These are phyloP conservation scores for Rhodotorula paludigena DNA, from an alignment of 768 basidiomycete genomes.

Conservation along the genomic window DNA sequence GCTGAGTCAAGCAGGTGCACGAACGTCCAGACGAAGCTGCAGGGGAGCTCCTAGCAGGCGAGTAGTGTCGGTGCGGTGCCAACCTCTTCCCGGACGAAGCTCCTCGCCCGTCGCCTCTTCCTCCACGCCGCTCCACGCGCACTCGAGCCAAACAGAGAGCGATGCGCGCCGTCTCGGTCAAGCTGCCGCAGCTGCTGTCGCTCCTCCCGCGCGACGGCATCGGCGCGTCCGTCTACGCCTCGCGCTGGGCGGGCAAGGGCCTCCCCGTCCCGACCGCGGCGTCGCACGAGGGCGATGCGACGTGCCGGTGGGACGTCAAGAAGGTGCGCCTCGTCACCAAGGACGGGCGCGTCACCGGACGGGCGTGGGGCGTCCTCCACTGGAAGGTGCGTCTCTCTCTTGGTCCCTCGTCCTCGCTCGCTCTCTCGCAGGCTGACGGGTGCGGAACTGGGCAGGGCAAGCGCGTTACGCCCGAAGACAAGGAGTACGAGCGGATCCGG, in stretches of 20 bases:
- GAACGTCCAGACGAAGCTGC: too few species aligned
- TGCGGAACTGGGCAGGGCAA: constrained; percentile 17
- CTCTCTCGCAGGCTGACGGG: neutral
- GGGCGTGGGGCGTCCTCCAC: constrained; percentile 20
- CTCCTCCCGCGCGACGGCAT: constrained; percentile 27
- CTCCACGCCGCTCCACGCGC: neutral
- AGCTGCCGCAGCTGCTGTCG: constrained; percentile 15
- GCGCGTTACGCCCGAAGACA: constrained; percentile 11
- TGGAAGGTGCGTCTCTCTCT: constrained; percentile 18
- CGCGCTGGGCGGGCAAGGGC: constrained; percentile 20
- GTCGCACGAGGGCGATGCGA: neutral
- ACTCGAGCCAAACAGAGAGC: neutral
- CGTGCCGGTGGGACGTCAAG: constrained; percentile 30
- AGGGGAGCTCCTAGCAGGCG: too few species aligned
- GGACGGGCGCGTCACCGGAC: neutral
- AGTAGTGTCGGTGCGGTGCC: too few species aligned
- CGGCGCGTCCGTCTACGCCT: constrained; percentile 14
- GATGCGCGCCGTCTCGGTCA: neutral
- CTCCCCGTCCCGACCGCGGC: constrained; percentile 21
- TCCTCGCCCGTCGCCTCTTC: neutral
- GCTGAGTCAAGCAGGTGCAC: too few species aligned
- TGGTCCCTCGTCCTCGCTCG: neutral
- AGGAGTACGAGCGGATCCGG: constrained; percentile 18
- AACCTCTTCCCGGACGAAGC: too few species aligned
- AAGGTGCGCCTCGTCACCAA: neutral